Base-by-base conservation (phyloP, 495 filamentous ascomycete genomes). In the Podospora comata region DNA sequence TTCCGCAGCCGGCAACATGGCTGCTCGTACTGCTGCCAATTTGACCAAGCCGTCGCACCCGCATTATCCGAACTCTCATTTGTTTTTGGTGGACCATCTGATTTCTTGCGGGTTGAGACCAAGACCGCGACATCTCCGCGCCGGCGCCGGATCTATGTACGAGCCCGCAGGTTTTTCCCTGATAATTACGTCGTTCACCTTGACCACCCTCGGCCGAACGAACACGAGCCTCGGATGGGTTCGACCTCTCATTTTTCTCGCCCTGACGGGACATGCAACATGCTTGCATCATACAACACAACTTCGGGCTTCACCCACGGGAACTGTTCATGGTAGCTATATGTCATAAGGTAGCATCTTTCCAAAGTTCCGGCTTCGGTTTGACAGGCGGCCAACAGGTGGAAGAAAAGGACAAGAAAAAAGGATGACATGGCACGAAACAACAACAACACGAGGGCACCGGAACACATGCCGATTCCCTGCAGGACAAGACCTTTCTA, bases 361-460 rank as follows among this genome's bases (percentile, higher is more conserved):
- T 58, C n/a, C 55, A 58, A 58, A 58, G 55, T 58, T 58, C 55
- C 55, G 55, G 55, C 55, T 58, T 58, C 55, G 55, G 55, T 58
- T 26, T 58, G 55, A 58, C 55, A 58, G 39, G 55, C 55, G 15
- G 39, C 39, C 39, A 48, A 48, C 39, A 48, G 13, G 39, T 48
- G 39, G 39, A 48, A 48, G 39, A 48, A 48, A 11, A 13, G 39
- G 39, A 48, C 39, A 48, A 48, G 39, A 11, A 32, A 32, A 32
- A 32, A 7, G 4, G 30, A 32, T 32, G 30, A 32, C 30, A 32
- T 32, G 30, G 4, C 30, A 32, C 30, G 30, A 23, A 23, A 23
- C 23, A 23, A 23, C 23, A 23, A 32, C 30, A 32, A 48, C 13
- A 18, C 39, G 39, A 48, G 39, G 39, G 15, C 39, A 48, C 39